Percentiles rank a stretch among this genome's conserved stretches.
phyloP scores from a whole-genome alignment of 345 rosid genomes.

The Salix dunnii region DNA sequence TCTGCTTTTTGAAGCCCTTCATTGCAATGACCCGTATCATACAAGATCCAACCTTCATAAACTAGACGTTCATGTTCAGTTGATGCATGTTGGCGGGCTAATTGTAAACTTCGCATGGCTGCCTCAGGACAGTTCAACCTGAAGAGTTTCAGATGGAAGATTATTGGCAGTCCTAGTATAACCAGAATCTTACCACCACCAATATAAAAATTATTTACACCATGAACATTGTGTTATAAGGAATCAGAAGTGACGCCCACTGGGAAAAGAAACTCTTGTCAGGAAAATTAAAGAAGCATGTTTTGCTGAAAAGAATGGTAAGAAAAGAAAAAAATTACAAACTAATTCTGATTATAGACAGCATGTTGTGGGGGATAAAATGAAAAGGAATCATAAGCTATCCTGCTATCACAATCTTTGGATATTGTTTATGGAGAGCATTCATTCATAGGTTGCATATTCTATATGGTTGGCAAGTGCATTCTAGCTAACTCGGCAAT shows the following conservation, averaged over 20 bases:
- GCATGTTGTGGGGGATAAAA: not conserved
- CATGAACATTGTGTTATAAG: not conserved
- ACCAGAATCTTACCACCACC: constrained; percentile 4
- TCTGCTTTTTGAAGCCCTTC: constrained; percentile 94
- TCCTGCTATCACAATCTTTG: not conserved
- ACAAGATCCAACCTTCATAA: constrained; percentile 97
- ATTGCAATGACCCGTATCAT: constrained; percentile 92
- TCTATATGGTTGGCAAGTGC: not conserved
- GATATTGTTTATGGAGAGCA: not conserved
- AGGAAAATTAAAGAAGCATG: not conserved
- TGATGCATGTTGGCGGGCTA: constrained; percentile 85
- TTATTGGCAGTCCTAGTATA: not conserved
- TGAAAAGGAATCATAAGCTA: not conserved
- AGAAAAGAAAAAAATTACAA: not conserved
- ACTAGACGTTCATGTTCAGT: constrained; percentile 85
- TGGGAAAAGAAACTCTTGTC: not conserved
- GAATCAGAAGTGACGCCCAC: not conserved
- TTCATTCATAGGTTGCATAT: not conserved
- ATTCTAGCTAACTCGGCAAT: not conserved
- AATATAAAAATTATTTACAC: not conserved
- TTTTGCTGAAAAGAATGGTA: not conserved
- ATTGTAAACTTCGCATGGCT: constrained; percentile 92
- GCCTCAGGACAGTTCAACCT: constrained; percentile 97
- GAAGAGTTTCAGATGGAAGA: constrained; percentile 12
- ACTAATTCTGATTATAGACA: not conserved